Evolutionary conservation across 208 protist genomes (phyloP), one percentile per base, ranked within the genome.

Genomic region (Leishmania aethiopica): DNA sequence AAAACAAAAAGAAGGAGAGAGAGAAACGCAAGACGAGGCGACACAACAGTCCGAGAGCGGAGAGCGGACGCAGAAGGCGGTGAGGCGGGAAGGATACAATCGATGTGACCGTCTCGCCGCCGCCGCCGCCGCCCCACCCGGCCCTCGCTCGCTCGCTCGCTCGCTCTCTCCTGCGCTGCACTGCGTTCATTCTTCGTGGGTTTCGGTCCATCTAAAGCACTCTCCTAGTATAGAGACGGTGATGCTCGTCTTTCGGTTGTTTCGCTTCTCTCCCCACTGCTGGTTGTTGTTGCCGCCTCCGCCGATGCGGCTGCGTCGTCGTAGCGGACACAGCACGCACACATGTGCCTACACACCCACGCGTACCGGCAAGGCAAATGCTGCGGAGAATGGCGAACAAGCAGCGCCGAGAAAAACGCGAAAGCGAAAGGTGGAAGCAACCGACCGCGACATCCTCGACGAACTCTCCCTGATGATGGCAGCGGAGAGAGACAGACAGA

Each of bases 161-260:
- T 47, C 66, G 1, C 66, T 28, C 66, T 42, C 37, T 42, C 19
- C 35, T 45, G 67, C 47, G 67, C 2, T 28, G 37, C 22, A 35
- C 42, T 6, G 37, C 11, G 25, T 49, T 22, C 37, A 17, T 13
- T 45, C 49, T 4, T 76, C 28, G 45, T 5, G 3, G 1, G 10
- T 45, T 60, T 37, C 19, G 47, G 32, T 32, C 32, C 11, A 13
- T 42, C 47, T 60, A n/a, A 19, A 1, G 45, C 19, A 42, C 51
- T 28, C 72, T 76, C 72, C 72, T 76, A 3, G 72, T 76, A 76
- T 76, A 76, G 72, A 76, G 28, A 37, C 72, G 72, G 32, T 32
- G 8, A 49, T 25, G 19, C 55, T 7, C n/a, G 25, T 17, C 22
- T 22, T 35, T 37, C 45, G 17, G 57, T 1, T 32, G 32, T 10